Conservation (phyloP, 257 asterid genomes). For the Nicotiana otophora region DNA sequence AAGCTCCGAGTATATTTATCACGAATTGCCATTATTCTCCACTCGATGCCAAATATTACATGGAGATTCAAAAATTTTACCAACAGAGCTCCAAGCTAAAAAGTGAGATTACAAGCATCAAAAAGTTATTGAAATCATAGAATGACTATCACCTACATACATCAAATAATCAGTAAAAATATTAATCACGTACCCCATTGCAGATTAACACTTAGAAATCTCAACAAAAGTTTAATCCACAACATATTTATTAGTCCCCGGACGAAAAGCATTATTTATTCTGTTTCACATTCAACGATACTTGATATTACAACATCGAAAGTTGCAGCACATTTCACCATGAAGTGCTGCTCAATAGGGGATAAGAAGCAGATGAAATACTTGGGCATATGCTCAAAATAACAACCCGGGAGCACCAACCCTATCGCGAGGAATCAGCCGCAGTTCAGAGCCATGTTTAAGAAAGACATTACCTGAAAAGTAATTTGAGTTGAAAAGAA, state of each 20-base stretch:
- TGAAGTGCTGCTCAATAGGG: neutral
- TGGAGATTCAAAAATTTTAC: no score
- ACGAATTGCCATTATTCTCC: no score
- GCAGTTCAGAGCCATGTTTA: constrained; percentile 87
- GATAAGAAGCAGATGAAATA: constrained; percentile 8
- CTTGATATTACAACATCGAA: neutral
- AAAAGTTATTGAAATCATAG: neutral
- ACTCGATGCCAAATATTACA: no score
- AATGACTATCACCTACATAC: neutral
- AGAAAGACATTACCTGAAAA: constrained; percentile 86
- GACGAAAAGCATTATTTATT: neutral
- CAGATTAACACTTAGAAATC: neutral
- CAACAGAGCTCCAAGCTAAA: neutral
- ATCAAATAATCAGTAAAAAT: neutral
- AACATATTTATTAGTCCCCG: neutral
- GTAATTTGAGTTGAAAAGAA: neutral
- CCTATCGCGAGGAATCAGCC: constrained; percentile 87
- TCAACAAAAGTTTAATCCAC: neutral
- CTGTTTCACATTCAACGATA: neutral
- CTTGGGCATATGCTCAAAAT: neutral
- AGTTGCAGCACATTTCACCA: neutral
- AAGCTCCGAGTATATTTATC: no score
- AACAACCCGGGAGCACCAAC: constrained; percentile 45
- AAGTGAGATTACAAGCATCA: neutral
- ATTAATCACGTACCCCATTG: neutral